Conservation (phyloP, 495 filamentous ascomycete genomes). For the Alectoria sarmentosa region DNA sequence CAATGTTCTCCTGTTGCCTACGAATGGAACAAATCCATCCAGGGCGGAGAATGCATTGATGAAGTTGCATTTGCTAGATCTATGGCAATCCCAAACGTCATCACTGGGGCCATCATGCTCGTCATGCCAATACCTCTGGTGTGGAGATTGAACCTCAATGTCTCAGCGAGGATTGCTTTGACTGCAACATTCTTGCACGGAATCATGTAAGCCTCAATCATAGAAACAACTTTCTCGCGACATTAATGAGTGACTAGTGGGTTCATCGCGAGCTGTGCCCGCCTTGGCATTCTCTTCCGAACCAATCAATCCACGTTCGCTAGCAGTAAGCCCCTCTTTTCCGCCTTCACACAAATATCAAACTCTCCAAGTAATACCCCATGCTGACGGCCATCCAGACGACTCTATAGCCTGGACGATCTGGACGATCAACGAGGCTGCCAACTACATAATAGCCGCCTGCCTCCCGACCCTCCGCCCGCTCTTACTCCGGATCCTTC, state of each 20-base stretch:
- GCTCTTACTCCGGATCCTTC: slow-evolving; percentile 25
- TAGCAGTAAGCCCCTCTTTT: slow-evolving; percentile 12
- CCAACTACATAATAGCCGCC: slow-evolving; percentile 40
- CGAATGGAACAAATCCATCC: slow-evolving; percentile 23
- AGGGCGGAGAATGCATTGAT: slow-evolving; percentile 30
- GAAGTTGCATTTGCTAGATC: slow-evolving; percentile 27
- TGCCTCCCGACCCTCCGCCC: slow-evolving; percentile 41
- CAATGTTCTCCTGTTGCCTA: slow-evolving; percentile 25
- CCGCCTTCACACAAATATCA: slow-evolving; percentile 1
- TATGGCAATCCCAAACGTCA: slow-evolving; percentile 32
- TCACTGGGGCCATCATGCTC: slow-evolving; percentile 32
- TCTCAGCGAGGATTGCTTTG: slow-evolving; percentile 34
- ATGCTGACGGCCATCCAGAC: no score
- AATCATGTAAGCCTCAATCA: slow-evolving; percentile 35
- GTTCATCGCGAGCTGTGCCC: slow-evolving; percentile 32
- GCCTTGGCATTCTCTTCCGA: slow-evolving; percentile 32
- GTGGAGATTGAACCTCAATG: slow-evolving; percentile 31
- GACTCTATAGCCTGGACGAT: slow-evolving; percentile 30
- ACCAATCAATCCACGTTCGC: slow-evolving; percentile 5
- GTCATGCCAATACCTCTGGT: slow-evolving; percentile 34
- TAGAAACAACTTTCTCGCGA: no score
- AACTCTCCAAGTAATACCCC: slow-evolving; percentile 23
- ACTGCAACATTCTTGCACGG: slow-evolving; percentile 40
- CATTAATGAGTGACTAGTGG: slow-evolving; percentile 32
- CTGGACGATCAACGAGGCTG: slow-evolving; percentile 40